Conservation (phyloP, 1,139 yeast species). For the Torulaspora pretoriensis region DNA sequence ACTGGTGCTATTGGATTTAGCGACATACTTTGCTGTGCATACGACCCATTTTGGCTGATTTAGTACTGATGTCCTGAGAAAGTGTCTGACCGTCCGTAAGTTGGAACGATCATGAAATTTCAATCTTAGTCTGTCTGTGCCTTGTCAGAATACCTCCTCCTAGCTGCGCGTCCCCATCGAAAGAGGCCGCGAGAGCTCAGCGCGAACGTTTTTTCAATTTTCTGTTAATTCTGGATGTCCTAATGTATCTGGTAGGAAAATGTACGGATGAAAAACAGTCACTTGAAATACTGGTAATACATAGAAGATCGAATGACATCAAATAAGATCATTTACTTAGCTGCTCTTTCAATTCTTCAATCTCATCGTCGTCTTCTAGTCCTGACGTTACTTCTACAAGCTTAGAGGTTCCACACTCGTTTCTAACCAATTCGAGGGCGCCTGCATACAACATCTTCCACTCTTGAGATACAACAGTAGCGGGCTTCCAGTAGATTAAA, state of each 20-base stretch:
- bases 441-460: conserved; percentile 86
- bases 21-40: conserved; percentile 72
- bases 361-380: conserved; percentile 35
- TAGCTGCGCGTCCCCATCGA: background rate
- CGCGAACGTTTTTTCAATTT: background rate
- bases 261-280: conserved; percentile 6
- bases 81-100: no score
- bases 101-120: background rate
- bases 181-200: background rate
- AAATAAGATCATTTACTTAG: conserved; percentile 16
- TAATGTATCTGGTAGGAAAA: background rate
- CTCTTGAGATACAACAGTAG: conserved; percentile 67
- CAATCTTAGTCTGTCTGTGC: background rate
- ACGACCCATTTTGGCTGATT: conserved; percentile 69
- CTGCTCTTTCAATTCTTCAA: conserved; percentile 30
- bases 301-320: background rate
- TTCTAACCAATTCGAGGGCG: conserved; percentile 73
- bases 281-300: background rate
- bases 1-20: conserved; percentile 2
- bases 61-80: conserved; percentile 7
- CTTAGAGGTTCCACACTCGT: conserved; percentile 55
- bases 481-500: conserved; percentile 79
- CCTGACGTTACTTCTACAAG: conserved; percentile 35
- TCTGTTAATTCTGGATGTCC: background rate
- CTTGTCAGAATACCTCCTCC: background rate